phyloP scores from a whole-genome alignment of 352 stramenopile genomes.

The Phytophthora aleatoria region DNA sequence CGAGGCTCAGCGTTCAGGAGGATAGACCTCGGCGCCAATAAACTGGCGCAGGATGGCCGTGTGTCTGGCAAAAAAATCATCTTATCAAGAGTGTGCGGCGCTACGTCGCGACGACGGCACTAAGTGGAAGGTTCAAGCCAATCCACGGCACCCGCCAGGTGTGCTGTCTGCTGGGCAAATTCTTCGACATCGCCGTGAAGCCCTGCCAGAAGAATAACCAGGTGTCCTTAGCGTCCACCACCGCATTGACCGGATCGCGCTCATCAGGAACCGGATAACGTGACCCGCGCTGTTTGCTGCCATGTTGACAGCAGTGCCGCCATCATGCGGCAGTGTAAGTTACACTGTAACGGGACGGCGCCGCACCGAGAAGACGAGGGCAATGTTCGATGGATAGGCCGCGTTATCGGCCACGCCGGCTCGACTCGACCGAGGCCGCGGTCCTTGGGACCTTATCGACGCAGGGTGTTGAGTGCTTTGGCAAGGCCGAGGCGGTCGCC shows the following conservation, averaged over 20 bases:
- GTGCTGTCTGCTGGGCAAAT: conserved; percentile 3
- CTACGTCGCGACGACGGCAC: conserved; percentile 22
- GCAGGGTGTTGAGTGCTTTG: conserved; percentile 10
- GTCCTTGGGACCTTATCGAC: conserved; percentile 1
- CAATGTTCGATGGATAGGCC: conserved; percentile 1
- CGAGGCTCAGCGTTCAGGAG: conserved; percentile 14
- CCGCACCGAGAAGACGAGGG: conserved; percentile 2
- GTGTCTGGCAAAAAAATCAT: conserved; percentile 10
- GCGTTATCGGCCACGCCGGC: conserved; percentile 2
- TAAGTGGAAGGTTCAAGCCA: conserved; percentile 23
- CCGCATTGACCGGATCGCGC: neutral
- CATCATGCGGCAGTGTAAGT: neutral
- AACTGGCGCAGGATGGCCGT: conserved; percentile 8
- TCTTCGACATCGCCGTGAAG: neutral
- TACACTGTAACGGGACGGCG: too few species aligned
- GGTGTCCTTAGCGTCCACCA: neutral
- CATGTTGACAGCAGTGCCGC: conserved; percentile 8
- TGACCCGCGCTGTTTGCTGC: neutral
- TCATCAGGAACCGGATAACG: neutral
- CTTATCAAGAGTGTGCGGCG: conserved; percentile 7
- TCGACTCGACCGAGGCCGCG: conserved; percentile 1
- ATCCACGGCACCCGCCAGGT: conserved; percentile 13
- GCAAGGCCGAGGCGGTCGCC: conserved; percentile 8
- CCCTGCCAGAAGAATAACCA: neutral
- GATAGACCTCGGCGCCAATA: conserved; percentile 24